Evolutionary conservation across 805 yeast species (phyloP).

Genomic region (Ogataea wickerhamii): DNA sequence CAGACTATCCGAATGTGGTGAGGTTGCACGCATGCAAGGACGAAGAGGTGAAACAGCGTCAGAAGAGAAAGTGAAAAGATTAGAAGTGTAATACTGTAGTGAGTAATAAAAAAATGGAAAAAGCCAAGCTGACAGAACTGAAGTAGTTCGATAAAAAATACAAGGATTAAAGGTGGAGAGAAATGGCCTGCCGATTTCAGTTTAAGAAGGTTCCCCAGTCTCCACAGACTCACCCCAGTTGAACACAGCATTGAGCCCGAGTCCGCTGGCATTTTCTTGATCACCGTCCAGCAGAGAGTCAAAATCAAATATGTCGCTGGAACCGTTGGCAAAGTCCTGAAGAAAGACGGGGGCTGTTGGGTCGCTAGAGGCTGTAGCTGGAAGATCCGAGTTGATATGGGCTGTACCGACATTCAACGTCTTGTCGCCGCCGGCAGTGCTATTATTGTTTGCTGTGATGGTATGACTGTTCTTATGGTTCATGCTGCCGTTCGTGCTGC

Average conservation of each 20-base stretch:
- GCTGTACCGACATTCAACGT: slow-evolving; percentile 8
- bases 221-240: slow-evolving; percentile 44
- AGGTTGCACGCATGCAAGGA: slow-evolving; percentile 83
- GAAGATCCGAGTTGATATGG: slow-evolving; percentile 14
- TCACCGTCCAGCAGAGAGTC: slow-evolving; percentile 43
- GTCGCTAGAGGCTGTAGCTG: slow-evolving; percentile 15
- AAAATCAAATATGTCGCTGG: slow-evolving; percentile 40
- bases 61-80: slow-evolving; percentile 25
- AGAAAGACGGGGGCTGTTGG: slow-evolving; percentile 19
- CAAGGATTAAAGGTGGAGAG: background rate
- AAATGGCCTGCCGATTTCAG: slow-evolving; percentile 1
- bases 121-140: slow-evolving; percentile 2
- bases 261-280: slow-evolving; percentile 30
- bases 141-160: slow-evolving; percentile 2
- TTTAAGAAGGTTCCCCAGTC: slow-evolving; percentile 29
- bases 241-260: slow-evolving; percentile 33
- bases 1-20: slow-evolving; percentile 69
- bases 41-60: slow-evolving; percentile 71
- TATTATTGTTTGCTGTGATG: slow-evolving; percentile 5
- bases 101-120: background rate
- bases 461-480: slow-evolving; percentile 6
- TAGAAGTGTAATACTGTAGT: background rate
- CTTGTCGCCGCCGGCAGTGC: background rate
- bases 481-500: background rate
- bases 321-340: slow-evolving; percentile 34